phyloP scores from a whole-genome alignment of 495 filamentous ascomycete genomes.

The Saxispiralis lemnorum region DNA sequence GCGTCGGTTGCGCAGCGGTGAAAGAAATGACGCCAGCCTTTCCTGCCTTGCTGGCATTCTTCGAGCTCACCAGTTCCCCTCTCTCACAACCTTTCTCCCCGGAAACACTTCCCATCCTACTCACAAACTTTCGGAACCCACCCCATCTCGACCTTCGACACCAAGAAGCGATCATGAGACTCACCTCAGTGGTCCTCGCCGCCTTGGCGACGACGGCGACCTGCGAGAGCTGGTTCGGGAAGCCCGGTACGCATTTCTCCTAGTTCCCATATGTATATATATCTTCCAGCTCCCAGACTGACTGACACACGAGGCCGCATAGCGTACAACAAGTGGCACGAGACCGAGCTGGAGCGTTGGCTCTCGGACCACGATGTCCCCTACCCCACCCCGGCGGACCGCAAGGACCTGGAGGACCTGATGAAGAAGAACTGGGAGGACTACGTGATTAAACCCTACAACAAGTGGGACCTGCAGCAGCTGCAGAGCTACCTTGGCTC shows the following conservation, averaged over 20 bases:
- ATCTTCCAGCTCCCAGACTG: constrained; percentile 4
- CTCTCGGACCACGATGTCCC: constrained; percentile 84
- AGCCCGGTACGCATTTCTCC: constrained; percentile 40
- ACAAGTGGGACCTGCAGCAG: constrained; percentile 48
- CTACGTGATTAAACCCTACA: constrained; percentile 44
- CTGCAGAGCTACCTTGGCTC: constrained; percentile 45
- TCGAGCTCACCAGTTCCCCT: not conserved
- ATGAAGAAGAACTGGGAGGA: constrained; percentile 76
- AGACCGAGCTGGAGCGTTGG: constrained; percentile 95
- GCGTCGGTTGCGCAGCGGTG: too few species aligned
- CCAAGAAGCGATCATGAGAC: constrained; percentile 42
- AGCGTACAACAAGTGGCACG: constrained; percentile 99
- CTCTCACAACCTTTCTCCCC: not conserved
- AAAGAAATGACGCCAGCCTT: too few species aligned
- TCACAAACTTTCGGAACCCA: not conserved
- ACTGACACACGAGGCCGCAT: constrained; percentile 8
- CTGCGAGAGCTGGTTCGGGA: constrained; percentile 64
- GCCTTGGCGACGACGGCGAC: constrained; percentile 46
- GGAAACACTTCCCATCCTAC: not conserved
- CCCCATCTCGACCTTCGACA: not conserved
- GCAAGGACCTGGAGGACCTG: constrained; percentile 35
- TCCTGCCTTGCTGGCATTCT: too few species aligned
- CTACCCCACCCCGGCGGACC: constrained; percentile 34
- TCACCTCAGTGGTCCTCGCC: constrained; percentile 50
- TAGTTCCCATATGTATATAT: not conserved